A percentile compares a stretch with the other conserved stretches of the same genome.
Conservation (phyloP, 2,329 filamentous ascomycete genomes). For the Aureobasidium sp. region DNA sequence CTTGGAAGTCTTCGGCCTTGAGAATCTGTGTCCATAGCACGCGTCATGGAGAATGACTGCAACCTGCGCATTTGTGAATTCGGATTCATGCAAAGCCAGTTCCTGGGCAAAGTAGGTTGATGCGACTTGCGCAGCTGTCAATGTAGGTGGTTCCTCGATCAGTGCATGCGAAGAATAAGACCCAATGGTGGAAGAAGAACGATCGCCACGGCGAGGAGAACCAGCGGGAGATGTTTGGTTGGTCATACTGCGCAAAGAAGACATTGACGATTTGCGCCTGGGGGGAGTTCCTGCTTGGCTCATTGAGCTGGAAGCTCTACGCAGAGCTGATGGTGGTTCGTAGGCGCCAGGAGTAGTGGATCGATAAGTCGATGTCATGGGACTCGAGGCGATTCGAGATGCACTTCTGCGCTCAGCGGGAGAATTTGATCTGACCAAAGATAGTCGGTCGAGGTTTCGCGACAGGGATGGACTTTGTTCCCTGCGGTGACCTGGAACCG, state of each 20-base stretch:
- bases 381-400: conserved; percentile 3
- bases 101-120: conserved; percentile 19
- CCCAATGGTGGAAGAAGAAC: conserved; percentile 27
- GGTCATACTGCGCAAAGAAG: conserved; percentile 8
- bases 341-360: neutral
- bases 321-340: neutral
- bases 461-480: conserved; percentile 10
- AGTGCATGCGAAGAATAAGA: conserved; percentile 31
- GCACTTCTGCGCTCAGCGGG: neutral
- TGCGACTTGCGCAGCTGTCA: conserved; percentile 53
- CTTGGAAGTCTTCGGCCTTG: conserved; percentile 69
- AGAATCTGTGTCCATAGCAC: conserved; percentile 90
- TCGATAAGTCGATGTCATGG: neutral
- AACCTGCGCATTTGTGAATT: conserved; percentile 43
- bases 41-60: conserved; percentile 84
- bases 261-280: conserved; percentile 6
- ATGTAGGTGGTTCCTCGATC: conserved; percentile 29
- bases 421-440: neutral
- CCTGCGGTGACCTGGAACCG: neutral
- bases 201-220: neutral
- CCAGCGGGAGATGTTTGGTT: neutral
- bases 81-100: conserved; percentile 17
- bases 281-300: conserved; percentile 9
- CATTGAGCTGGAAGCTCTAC: conserved; percentile 4
- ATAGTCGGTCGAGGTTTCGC: conserved; percentile 5